Evolutionary conservation across 164 flowering plant species (phyloP), one percentile per base, ranked within the genome.

Genomic region (Nelumbo lutea): DNA sequence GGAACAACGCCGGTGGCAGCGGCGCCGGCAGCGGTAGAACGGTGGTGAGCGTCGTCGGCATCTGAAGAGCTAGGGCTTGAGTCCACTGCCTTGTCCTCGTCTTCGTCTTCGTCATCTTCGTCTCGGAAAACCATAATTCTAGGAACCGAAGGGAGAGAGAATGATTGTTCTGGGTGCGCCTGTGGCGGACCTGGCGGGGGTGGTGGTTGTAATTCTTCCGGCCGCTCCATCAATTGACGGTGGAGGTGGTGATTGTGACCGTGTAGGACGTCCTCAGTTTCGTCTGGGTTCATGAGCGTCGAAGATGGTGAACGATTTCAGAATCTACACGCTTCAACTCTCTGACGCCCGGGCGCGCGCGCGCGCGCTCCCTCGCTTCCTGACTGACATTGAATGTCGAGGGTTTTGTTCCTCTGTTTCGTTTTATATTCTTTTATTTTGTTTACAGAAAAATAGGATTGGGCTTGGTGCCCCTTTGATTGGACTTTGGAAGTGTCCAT

Each of bases 1-100:
- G 56, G 48, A 61, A 56, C 40, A 70, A 67, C 14, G 58, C 14
- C 57, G 14, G n/a, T 2, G 14, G 57, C n/a, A 6, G 27, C 62
- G 64, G 47, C n/a, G 72, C 67, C 13, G 61, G 8, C 57, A 45
- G 67, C n/a, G 11, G 57, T 3, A 48, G 65, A 59, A 15, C 50
- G 42, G 14, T n/a, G 40, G 43, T 51, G 10, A 40, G 68, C 38
- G 52, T 11, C 40, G 3, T 64, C 38, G 42, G 67, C 53, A 40
- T 75, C 77, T 42, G 75, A 61, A 62, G 80, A 76, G 61, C 80
- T 76, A 60, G 61, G 76, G 45, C 69, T 62, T 13, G 74, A 71
- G 59, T 74, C 72, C 46, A 3, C 67, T 71, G 3, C 14, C 57
- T 53, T 53, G 57, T 53, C 57, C 14, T 53, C 57, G 13, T 53